Evolutionary conservation across 2,329 filamentous ascomycete species (phyloP), one percentile per base, ranked within the genome.

Genomic region (Trichophyton schoenleinii): DNA sequence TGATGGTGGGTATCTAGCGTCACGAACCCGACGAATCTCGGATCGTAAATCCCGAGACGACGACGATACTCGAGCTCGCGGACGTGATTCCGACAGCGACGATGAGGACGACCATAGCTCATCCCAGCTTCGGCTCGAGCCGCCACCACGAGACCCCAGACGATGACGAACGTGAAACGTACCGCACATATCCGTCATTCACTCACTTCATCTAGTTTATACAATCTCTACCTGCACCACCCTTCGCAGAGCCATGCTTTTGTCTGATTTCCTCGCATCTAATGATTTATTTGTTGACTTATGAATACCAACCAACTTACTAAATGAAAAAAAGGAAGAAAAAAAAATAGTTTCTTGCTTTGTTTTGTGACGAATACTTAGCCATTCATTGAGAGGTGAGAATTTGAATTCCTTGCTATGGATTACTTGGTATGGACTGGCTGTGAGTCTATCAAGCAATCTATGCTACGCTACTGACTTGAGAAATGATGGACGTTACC

Each of bases 41-140:
- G 60, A 61, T 48, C 46, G 46, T 25, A 73, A 70, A 61, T 73
- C 72, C 38, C 73, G 76, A 61, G 77, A 75, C 61, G 77, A 80
- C 63, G 68, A 69, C 58, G 77, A 77, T 55, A 73, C 70, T 15
- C 68, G 69, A 20, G 71, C 72, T n/a, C 68, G 64, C 9, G 62
- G 62, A 4, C 61, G 64, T 7, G 68, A 64, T 52, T 22, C 68
- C 18, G 70, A 70, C 38, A 74, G 70, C 57, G 71, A 73, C n/a
- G 73, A 74, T n/a, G 73, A 76, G 38, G 70, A 72, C n/a, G 46
- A 52, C 34, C 34, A 13, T 4, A 31, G 13, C 20, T 13, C 20
- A 15, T 28, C 46, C 20, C 46, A 52, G 46, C 46, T 52, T 13
- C 8, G 46, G 13, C 8, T 52, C 25, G 46, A 52, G 11, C 46